A percentile compares a stretch with the other conserved stretches of the same genome.
Evolutionary conservation across 192 early-diverging fungal species (phyloP).

Genomic region (Coemansia sp.): DNA sequence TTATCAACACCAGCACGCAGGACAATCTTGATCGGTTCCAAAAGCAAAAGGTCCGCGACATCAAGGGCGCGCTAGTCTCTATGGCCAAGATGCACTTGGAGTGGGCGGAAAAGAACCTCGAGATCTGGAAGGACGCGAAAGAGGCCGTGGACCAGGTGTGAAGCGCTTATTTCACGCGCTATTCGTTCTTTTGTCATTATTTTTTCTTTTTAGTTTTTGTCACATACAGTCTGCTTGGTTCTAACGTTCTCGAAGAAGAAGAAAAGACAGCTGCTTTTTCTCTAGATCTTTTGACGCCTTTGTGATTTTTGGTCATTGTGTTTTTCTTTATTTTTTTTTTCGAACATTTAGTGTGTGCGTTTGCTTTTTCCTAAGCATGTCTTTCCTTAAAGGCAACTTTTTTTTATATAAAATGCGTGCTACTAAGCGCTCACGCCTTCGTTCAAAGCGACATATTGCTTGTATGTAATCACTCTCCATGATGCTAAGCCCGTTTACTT

Average conservation of each 20-base stretch:
- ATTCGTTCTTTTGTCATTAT: not conserved
- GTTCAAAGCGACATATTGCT: too few relatives aligned
- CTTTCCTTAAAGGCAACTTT: too few relatives aligned
- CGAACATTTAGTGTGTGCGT: not conserved
- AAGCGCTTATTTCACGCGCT: not conserved
- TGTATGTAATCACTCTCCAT: not conserved
- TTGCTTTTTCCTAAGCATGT: too few relatives aligned
- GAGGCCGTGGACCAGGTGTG: constrained; percentile 46
- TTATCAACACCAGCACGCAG: constrained; percentile 79
- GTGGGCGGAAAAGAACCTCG: constrained; percentile 65
- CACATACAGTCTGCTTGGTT: not conserved
- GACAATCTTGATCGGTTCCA: constrained; percentile 92
- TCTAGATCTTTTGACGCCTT: too few relatives aligned
- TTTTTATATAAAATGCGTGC: too few relatives aligned
- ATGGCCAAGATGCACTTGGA: constrained; percentile 69
- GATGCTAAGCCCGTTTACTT: not conserved
- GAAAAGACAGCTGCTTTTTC: too few relatives aligned
- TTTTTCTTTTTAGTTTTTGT: constrained; percentile 1
- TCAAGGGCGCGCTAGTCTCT: constrained; percentile 76
- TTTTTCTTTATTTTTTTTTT: not conserved
- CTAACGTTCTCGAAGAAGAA: too few relatives aligned
- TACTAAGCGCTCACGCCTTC: too few relatives aligned
- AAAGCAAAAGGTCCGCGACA: constrained; percentile 83
- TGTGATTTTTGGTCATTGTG: too few relatives aligned
- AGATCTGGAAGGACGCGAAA: constrained; percentile 57